phyloP scores from a whole-genome alignment of 257 asterid species.

The Lycium ferocissimum region DNA sequence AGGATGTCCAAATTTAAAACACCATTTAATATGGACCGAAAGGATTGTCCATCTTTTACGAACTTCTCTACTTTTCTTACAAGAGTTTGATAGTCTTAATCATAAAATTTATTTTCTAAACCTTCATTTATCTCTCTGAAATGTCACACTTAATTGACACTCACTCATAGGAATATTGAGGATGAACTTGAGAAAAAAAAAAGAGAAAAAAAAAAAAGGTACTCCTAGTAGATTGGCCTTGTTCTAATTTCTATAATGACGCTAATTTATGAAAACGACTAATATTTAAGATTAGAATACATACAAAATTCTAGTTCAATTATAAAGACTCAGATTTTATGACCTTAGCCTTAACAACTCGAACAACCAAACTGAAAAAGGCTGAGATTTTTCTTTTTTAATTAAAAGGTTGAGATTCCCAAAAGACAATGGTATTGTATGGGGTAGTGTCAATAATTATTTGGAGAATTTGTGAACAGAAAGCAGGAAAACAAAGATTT shows the following conservation, averaged over 20 bases:
- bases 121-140: no score
- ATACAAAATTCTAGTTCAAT: not conserved
- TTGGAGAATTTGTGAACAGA: not conserved
- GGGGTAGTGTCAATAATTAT: not conserved
- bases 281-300: no score
- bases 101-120: no score
- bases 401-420: not conserved
- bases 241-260: no score
- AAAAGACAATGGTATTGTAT: not conserved
- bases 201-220: no score
- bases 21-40: no score
- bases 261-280: no score
- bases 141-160: not conserved
- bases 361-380: not conserved
- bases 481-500: conserved; percentile 31
- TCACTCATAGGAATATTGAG: not conserved
- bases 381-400: no score
- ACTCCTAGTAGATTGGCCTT: not conserved
- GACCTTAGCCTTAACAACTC: not conserved
- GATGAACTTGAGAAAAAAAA: not conserved
- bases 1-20: no score
- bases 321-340: not conserved
- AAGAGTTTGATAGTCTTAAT: no score
- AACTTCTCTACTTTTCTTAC: no score
- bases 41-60: no score